Conservation (phyloP, 352 stramenopile genomes). For the Phytophthora cryptogea region DNA sequence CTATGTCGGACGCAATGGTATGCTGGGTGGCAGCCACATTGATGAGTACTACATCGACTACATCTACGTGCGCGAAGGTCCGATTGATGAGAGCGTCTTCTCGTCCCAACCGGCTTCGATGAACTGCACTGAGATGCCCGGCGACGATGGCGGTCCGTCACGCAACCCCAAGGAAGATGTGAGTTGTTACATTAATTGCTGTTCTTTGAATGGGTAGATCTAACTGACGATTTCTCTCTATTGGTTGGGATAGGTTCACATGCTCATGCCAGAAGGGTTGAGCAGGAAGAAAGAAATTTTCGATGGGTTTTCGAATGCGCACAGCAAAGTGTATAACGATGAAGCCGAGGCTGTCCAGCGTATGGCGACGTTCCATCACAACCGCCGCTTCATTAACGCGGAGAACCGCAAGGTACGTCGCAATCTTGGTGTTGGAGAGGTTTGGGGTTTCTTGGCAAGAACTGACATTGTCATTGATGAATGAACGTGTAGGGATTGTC, state of each 20-base stretch:
- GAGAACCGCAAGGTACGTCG: constrained; percentile 77
- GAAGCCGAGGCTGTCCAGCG: constrained; percentile 53
- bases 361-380: constrained; percentile 78
- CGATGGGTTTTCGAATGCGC: constrained; percentile 59
- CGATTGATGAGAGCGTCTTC: constrained; percentile 71
- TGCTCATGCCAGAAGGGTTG: constrained; percentile 80
- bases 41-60: constrained; percentile 93
- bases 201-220: background rate
- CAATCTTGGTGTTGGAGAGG: background rate
- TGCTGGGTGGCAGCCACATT: constrained; percentile 88
- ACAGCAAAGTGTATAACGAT: constrained; percentile 66
- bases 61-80: constrained; percentile 79
- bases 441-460: background rate
- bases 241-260: constrained; percentile 59
- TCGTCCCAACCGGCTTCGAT: constrained; percentile 69
- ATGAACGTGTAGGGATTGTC: constrained; percentile 54
- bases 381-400: constrained; percentile 84
- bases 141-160: constrained; percentile 50
- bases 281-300: constrained; percentile 65
- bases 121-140: constrained; percentile 78
- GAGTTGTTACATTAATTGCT: constrained; percentile 25
- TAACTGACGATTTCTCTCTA: background rate
- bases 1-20: constrained; percentile 83
- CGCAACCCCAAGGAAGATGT: constrained; percentile 70
- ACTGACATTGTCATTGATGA: background rate